Conservation (phyloP, 306 rosid species). For the Vigna trinervia region DNA sequence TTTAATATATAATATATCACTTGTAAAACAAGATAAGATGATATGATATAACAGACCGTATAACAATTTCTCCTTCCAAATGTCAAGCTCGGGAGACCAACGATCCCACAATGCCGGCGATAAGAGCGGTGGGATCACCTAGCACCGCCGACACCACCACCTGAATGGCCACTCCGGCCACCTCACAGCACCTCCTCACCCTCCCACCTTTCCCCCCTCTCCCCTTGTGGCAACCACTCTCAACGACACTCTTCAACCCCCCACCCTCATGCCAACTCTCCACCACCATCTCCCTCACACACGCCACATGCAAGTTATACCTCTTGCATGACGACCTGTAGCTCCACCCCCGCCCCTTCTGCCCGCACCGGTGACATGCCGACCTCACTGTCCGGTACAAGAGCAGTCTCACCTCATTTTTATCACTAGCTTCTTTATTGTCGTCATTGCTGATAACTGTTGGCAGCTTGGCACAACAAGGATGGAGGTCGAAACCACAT, state of each 20-base stretch:
- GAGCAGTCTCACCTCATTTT: constrained; percentile 48
- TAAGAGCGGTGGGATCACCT: constrained; percentile 90
- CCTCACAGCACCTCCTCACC: constrained; percentile 71
- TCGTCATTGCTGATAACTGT: constrained; percentile 62
- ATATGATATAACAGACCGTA: too few species aligned
- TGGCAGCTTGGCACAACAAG: constrained; percentile 94
- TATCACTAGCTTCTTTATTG: constrained; percentile 37
- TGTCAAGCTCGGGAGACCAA: constrained; percentile 47
- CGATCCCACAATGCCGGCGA: constrained; percentile 81
- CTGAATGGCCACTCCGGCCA: constrained; percentile 85
- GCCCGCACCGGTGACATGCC: constrained; percentile 78
- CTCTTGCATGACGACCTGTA: constrained; percentile 81
- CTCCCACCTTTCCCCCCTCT: constrained; percentile 65
- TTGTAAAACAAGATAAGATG: too few species aligned
- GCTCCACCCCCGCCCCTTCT: constrained; percentile 90
- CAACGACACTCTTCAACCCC: constrained; percentile 57
- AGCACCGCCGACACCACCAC: constrained; percentile 77
- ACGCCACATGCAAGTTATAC: constrained; percentile 87
- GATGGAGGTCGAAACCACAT: constrained; percentile 90
- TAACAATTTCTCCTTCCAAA: not conserved
- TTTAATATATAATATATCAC: too few species aligned
- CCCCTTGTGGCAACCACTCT: constrained; percentile 11
- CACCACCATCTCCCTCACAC: constrained; percentile 85
- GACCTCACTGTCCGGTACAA: constrained; percentile 70
- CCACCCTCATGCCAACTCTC: constrained; percentile 70